phyloP scores from a whole-genome alignment of 495 filamentous ascomycete species.

The Talaromyces wortmannii region DNA sequence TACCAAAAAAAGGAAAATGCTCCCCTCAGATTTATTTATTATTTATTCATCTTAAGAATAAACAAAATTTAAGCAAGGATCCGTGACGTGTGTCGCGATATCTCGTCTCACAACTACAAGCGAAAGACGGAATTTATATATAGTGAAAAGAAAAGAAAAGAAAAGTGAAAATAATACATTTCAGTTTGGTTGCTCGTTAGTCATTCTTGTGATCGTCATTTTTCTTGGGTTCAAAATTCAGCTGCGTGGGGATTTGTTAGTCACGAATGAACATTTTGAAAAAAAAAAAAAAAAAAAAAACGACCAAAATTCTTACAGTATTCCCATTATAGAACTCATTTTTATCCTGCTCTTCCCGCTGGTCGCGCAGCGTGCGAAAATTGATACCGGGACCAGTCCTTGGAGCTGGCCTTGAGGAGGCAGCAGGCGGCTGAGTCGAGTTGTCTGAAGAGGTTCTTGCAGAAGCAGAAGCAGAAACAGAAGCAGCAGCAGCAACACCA shows the following conservation, averaged over 20 bases:
- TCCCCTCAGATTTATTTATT: conserved; percentile 5
- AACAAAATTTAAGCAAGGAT: not conserved
- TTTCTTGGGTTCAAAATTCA: conserved; percentile 67
- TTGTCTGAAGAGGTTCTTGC: not conserved
- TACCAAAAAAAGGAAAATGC: conserved; percentile 12
- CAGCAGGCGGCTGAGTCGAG: not conserved
- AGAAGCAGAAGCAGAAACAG: conserved; percentile 7
- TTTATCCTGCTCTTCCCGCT: conserved; percentile 40
- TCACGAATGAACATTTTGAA: not conserved
- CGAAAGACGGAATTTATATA: not conserved
- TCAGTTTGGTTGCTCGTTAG: conserved; percentile 6
- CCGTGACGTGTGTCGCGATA: too few species aligned
- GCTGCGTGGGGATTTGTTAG: conserved; percentile 23
- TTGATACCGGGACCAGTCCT: conserved; percentile 22
- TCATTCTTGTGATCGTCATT: conserved; percentile 46
- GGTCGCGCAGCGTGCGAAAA: conserved; percentile 54
- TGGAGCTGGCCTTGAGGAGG: conserved; percentile 3
- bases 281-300: not conserved
- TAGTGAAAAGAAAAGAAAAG: not conserved
- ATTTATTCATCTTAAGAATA: conserved; percentile 1
- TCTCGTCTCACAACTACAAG: too few species aligned
- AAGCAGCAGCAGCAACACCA: conserved; percentile 17
- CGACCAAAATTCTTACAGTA: conserved; percentile 48
- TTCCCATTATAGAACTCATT: conserved; percentile 85
- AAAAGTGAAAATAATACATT: conserved; percentile 1